Evolutionary conservation across 1,284 basidiomycete species (phyloP).

Genomic region (Leccinum pachyderme): DNA sequence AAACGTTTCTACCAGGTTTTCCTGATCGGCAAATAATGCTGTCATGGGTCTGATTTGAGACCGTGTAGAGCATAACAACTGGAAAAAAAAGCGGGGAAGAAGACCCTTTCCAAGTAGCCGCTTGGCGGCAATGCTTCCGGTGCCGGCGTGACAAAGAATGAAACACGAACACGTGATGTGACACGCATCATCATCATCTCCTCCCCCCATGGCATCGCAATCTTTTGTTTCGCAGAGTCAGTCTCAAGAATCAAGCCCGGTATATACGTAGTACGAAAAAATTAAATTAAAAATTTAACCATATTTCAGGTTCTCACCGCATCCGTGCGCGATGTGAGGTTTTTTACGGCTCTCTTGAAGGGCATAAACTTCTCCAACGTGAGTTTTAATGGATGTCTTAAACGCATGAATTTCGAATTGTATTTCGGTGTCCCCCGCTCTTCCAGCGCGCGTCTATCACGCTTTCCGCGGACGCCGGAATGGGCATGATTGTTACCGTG

Average conservation of each 20-base stretch:
- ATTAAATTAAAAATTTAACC: slow-evolving; percentile 1
- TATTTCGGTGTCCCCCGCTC: not conserved
- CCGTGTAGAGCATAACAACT: slow-evolving; percentile 40
- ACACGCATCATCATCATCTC: not conserved
- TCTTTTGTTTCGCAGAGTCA: slow-evolving; percentile 22
- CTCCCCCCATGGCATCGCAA: slow-evolving; percentile 18
- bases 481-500: slow-evolving; percentile 84
- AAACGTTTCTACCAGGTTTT: slow-evolving; percentile 4
- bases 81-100: not conserved
- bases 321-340: slow-evolving; percentile 76
- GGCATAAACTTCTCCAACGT: slow-evolving; percentile 80
- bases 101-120: no score
- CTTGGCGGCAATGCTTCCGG: no score
- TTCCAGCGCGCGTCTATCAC: slow-evolving; percentile 75
- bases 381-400: slow-evolving; percentile 22
- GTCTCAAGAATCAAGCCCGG: slow-evolving; percentile 21
- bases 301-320: slow-evolving; percentile 67
- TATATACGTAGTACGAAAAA: slow-evolving; percentile 9
- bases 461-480: slow-evolving; percentile 58
- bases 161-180: slow-evolving; percentile 13
- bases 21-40: slow-evolving; percentile 29
- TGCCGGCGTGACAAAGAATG: no score
- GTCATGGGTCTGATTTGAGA: slow-evolving; percentile 47
- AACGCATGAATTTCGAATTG: slow-evolving; percentile 3
- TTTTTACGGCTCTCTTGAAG: slow-evolving; percentile 70